Percentiles rank a stretch among this genome's conserved stretches.
These are phyloP conservation scores for Santalum album DNA, from an alignment of 164 flowering plant species.

Conservation along the genomic window DNA sequence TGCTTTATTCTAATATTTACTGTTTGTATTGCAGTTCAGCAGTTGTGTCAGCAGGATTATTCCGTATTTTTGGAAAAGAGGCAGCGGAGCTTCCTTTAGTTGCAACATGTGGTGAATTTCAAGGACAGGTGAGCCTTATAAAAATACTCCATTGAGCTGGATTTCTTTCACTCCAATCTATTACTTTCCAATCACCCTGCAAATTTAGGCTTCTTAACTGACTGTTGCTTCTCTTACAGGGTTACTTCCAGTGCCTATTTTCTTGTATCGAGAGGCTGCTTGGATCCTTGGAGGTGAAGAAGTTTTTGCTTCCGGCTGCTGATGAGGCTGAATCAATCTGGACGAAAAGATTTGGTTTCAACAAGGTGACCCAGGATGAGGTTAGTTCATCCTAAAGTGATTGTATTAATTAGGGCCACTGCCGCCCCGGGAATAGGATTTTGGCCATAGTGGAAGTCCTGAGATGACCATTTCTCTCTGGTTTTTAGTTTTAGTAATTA, in stretches of 20 bases:
- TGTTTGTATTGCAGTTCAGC: constrained; percentile 26
- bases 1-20: background rate
- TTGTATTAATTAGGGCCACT: too few relatives aligned
- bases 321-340: constrained; percentile 59
- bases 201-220: too few relatives aligned
- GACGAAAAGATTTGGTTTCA: constrained; percentile 53
- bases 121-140: constrained; percentile 38
- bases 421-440: too few relatives aligned
- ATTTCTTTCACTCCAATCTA: too few relatives aligned
- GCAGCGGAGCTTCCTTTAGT: constrained; percentile 4
- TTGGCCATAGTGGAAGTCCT: too few relatives aligned
- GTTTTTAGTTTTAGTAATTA: too few relatives aligned
- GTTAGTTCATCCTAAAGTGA: constrained; percentile 13
- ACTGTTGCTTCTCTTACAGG: constrained; percentile 21
- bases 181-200: too few relatives aligned
- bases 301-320: constrained; percentile 60
- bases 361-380: constrained; percentile 29
- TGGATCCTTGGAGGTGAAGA: constrained; percentile 31
- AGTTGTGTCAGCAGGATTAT: constrained; percentile 42
- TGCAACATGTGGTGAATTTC: constrained; percentile 5
- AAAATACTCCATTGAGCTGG: too few relatives aligned
- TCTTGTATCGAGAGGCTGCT: constrained; percentile 47
- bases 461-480: too few relatives aligned
- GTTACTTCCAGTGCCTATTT: constrained; percentile 53
- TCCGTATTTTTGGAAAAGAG: constrained; percentile 17